phyloP scores from a whole-genome alignment of 2,329 filamentous ascomycete genomes.

The Eutypa lata region DNA sequence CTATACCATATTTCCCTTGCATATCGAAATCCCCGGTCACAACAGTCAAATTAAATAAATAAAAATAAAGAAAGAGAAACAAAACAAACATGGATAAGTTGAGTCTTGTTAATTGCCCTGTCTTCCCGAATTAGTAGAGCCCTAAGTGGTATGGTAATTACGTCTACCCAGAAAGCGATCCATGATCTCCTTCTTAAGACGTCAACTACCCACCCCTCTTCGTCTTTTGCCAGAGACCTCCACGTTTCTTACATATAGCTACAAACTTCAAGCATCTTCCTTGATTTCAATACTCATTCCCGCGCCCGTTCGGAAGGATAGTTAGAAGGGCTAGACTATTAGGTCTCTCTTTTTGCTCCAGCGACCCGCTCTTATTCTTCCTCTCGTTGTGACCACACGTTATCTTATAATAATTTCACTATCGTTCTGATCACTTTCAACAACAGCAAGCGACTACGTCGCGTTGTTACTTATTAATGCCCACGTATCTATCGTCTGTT shows the following conservation, averaged over 20 bases:
- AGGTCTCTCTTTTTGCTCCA: not conserved
- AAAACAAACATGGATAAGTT: not conserved
- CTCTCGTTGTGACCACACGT: too few relatives aligned
- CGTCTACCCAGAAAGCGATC: not conserved
- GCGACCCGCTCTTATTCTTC: not conserved
- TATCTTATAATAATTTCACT: too few relatives aligned
- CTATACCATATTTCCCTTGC: not conserved
- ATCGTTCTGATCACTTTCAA: too few relatives aligned
- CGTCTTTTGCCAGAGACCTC: not conserved
- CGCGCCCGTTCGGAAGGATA: not conserved
- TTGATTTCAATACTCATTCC: constrained; percentile 1
- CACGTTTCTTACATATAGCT: constrained; percentile 2
- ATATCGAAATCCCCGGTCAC: not conserved
- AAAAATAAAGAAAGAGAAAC: not conserved
- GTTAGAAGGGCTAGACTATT: not conserved
- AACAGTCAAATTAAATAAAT: not conserved
- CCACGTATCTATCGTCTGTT: not conserved
- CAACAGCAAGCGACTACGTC: too few relatives aligned
- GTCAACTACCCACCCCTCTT: not conserved
- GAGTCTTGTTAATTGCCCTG: not conserved
- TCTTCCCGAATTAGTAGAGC: not conserved
- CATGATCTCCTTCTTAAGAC: not conserved
- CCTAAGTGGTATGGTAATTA: not conserved
- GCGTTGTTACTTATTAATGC: not conserved
- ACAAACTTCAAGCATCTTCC: constrained; percentile 12